Conservation (phyloP, 129 eudicot genomes). For the Solidago caesia region DNA sequence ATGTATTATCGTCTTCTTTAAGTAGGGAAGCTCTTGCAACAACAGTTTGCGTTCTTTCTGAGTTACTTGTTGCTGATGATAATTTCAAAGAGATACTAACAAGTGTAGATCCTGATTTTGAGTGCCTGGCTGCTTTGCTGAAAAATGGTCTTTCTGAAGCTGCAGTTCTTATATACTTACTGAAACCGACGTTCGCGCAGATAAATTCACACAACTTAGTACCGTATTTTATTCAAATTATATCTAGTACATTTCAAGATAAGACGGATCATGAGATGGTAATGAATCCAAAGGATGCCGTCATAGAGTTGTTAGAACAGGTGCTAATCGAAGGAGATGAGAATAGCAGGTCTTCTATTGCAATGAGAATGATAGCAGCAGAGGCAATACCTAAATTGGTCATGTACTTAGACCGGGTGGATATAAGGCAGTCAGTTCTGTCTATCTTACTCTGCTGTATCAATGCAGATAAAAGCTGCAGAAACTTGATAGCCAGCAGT, state of each 20-base stretch:
- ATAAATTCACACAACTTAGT: slow-evolving; percentile 44
- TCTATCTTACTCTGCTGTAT: slow-evolving; percentile 63
- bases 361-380: slow-evolving; percentile 43
- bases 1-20: slow-evolving; percentile 68
- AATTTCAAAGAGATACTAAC: slow-evolving; percentile 49
- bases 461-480: slow-evolving; percentile 56
- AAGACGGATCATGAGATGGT: slow-evolving; percentile 42
- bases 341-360: slow-evolving; percentile 41
- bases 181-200: slow-evolving; percentile 69
- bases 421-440: slow-evolving; percentile 53
- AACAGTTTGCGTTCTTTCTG: slow-evolving; percentile 58
- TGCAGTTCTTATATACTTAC: slow-evolving; percentile 55
- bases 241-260: slow-evolving; percentile 48
- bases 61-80: slow-evolving; percentile 60
- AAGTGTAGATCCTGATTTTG: slow-evolving; percentile 45
- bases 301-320: slow-evolving; percentile 58
- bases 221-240: slow-evolving; percentile 43
- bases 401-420: slow-evolving; percentile 48
- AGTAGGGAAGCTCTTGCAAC: slow-evolving; percentile 57
- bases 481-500: slow-evolving; percentile 54
- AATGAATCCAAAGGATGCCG: slow-evolving; percentile 72
- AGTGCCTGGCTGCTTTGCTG: slow-evolving; percentile 58
- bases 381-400: slow-evolving; percentile 58
- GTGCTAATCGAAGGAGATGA: slow-evolving; percentile 66
- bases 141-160: slow-evolving; percentile 72